Base-by-base conservation (phyloP, 1,284 basidiomycete genomes). In the Cerioporus squamosus region DNA sequence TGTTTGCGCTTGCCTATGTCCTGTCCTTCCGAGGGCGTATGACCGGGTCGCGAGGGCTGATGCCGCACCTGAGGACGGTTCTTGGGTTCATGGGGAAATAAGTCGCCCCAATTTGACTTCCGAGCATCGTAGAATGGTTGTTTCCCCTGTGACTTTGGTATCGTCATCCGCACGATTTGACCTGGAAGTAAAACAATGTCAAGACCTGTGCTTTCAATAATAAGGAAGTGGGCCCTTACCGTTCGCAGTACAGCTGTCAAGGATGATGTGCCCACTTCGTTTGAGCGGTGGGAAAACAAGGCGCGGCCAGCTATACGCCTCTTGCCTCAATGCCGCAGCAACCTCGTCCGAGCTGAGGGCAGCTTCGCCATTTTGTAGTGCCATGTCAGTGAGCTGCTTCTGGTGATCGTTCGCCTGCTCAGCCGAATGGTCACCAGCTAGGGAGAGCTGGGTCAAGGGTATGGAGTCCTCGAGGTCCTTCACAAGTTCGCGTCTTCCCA, bases 121-220 rank as follows among this genome's bases (percentile, higher is more conserved):
- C 97, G 87, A 1, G 96, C 95, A 72, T 99, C 97, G 69, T 98
- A 95, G 71, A 90, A 99, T 0, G 87, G 83, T 70, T 98, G 96
- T 72, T 94, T 96, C 8, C 96, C 96, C 74, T 95, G 93, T 0
- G 94, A 95, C 68, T 88, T 94, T 2, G 96, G 90, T 44, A 97
- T 88, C 2, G 91, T 97, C 72, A 97, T 80, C 4, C 97, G 89
- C 81, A 95, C 89, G 56, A 98, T 91, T 73, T 93, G 87, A 31
- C 92, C 95, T 96, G 68, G 26, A 58, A 44, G 26, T 22, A 39
- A 53, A 31, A 54, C 60, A 48, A 38, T 17, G n/a, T 53, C 26
- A 61, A n/a, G 44, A 33, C 20, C 44, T 24, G 14, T 43, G n/a
- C 39, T 24, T 15, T 56, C 29, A 31, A 48, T 48, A 23, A 7